Evolutionary conservation across 2,329 filamentous ascomycete species (phyloP).

Genomic region (Reticulascus tulasneorum): DNA sequence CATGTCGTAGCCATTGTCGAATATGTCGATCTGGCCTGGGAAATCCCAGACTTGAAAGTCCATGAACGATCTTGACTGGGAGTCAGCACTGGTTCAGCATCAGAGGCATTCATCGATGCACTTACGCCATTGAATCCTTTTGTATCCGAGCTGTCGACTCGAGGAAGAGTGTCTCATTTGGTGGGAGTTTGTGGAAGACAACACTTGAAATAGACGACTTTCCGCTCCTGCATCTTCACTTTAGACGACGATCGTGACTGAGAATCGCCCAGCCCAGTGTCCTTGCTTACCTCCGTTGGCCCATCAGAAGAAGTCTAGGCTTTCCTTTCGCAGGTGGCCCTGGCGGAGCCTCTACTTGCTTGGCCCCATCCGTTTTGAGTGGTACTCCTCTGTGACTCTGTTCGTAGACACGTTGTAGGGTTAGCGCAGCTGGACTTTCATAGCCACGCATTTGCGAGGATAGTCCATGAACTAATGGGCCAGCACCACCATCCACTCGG

Average conservation of each 20-base stretch:
- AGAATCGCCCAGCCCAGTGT: neutral
- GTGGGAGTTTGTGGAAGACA: constrained; percentile 97
- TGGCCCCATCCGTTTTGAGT: constrained; percentile 43
- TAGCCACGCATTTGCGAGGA: constrained; percentile 28
- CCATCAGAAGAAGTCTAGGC: constrained; percentile 88
- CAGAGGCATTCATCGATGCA: constrained; percentile 12
- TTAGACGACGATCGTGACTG: too few species aligned
- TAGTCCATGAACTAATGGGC: constrained; percentile 17
- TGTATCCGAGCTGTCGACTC: constrained; percentile 93
- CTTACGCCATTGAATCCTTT: constrained; percentile 92
- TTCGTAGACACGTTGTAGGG: constrained; percentile 57
- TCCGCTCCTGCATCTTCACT: constrained; percentile 64
- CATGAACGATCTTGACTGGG: constrained; percentile 78
- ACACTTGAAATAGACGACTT: constrained; percentile 99
- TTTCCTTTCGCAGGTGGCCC: constrained; percentile 59
- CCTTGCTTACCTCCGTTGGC: constrained; percentile 74
- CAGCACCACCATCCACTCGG: constrained; percentile 12
- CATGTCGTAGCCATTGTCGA: constrained; percentile 85
- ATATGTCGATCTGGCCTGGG: constrained; percentile 85
- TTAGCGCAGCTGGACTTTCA: constrained; percentile 58
- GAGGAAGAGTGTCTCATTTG: constrained; percentile 91
- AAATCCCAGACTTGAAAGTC: constrained; percentile 99
- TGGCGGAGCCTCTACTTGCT: constrained; percentile 39
- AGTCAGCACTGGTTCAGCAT: neutral
- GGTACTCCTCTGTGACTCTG: constrained; percentile 54